A percentile compares a stretch with the other conserved stretches of the same genome.
These are phyloP conservation scores for Macrotyloma uniflorum DNA, from an alignment of 306 rosid species.

Conservation along the genomic window DNA sequence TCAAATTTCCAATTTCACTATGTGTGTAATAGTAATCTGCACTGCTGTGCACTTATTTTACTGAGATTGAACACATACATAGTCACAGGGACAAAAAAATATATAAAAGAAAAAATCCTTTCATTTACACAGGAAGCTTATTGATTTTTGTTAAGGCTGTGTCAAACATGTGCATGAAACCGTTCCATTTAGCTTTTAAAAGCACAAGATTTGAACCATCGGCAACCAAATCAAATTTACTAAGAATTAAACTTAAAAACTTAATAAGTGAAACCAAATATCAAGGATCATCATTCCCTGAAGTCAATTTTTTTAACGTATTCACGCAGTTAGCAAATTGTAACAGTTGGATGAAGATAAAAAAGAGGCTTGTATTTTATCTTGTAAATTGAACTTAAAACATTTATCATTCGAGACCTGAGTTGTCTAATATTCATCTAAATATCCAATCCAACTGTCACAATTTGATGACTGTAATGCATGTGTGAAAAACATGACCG, in stretches of 20 bases:
- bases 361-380: background rate
- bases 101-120: background rate
- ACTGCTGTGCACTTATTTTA: background rate
- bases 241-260: too few relatives aligned
- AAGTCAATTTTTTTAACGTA: background rate
- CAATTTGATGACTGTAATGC: background rate
- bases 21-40: background rate
- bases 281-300: background rate
- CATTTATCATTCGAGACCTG: background rate
- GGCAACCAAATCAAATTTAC: background rate
- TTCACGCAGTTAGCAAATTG: background rate
- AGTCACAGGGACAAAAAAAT: background rate
- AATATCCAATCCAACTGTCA: background rate
- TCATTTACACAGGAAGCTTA: background rate
- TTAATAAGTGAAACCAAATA: too few relatives aligned
- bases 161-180: background rate
- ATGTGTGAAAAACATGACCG: background rate
- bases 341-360: background rate
- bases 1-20: background rate
- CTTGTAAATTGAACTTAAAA: background rate
- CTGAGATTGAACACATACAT: background rate
- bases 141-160: background rate
- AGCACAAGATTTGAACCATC: background rate
- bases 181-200: background rate
- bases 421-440: background rate